Base-by-base conservation (phyloP, 192 early-diverging fungal genomes). In the Coemansia sp. region DNA sequence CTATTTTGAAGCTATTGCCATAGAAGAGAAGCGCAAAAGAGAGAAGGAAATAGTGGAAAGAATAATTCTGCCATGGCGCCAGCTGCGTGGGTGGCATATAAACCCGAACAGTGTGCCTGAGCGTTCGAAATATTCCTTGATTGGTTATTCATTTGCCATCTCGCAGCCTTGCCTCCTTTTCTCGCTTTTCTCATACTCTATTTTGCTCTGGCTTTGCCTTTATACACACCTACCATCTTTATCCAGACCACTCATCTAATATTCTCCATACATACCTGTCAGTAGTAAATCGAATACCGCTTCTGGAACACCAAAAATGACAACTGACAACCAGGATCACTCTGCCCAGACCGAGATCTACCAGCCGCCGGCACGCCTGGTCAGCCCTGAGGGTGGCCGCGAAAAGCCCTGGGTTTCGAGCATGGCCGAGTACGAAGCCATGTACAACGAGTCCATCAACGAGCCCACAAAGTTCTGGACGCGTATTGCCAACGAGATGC, bases 401-500 rank as follows among this genome's bases (percentile, higher is more conserved):
- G 64, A 61, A 55, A 83, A 78, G 62, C 91, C 93, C 53, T 85
- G 86, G 70, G 76, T 93, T 63, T 66, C 82, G 45, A 84, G 83
- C 46, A 74, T 85, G 68, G 88, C 88, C 54, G 66, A 92, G 70
- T 98, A 98, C 85, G 71, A 87, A 76, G 61, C 82, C 25, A 61
- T 92, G 72, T 89, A 92, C 78, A 81, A 88, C 61, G 81, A 92
- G 69, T 89, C 86, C 69, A 81, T 96, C 61, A 68, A 84, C 43
- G 70, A 93, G 57, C 91, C 93, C 44, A 68, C 81, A n/a, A 80
- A 78, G 45, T 96, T 95, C 78, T 98, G 88, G 78, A 86, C 88
- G 62, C 86, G 89, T 76, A 87, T 87, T 37, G 95, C 92, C 9
- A 82, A 75, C 38, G 87, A 94, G 46, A 66, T 89, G 33, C 71